Evolutionary conservation across 2,329 filamentous ascomycete species (phyloP).

Genomic region (Amesomyces nigricolor): DNA sequence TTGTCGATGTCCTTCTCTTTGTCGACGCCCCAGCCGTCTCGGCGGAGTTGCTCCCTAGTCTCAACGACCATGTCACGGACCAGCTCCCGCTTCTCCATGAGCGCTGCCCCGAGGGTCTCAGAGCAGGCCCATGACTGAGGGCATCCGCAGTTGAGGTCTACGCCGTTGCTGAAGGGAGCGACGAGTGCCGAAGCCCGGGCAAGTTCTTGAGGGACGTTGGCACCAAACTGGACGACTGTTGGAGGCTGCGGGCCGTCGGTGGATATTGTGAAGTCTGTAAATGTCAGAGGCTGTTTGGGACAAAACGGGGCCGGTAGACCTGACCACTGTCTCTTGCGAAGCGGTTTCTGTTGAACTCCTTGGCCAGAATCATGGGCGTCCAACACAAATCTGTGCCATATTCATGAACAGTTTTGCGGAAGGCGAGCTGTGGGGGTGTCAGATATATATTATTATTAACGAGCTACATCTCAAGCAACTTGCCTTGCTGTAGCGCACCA

Average conservation of each 20-base stretch:
- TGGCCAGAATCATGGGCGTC: constrained; percentile 67
- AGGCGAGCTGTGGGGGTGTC: constrained; percentile 50
- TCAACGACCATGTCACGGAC: constrained; percentile 61
- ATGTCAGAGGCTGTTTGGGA: not conserved
- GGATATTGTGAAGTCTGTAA: constrained; percentile 55
- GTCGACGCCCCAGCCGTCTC: constrained; percentile 49
- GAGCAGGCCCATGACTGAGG: constrained; percentile 68
- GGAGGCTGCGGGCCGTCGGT: constrained; percentile 48
- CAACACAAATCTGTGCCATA: constrained; percentile 63
- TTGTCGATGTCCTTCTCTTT: constrained; percentile 39
- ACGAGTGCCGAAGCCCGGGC: constrained; percentile 57
- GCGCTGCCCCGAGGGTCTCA: constrained; percentile 60
- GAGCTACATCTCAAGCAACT: constrained; percentile 1
- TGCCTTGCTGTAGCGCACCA: constrained; percentile 61
- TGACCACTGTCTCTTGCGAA: constrained; percentile 56
- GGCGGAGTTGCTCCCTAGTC: constrained; percentile 46
- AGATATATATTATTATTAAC: not conserved
- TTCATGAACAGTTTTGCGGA: constrained; percentile 59
- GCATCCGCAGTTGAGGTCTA: constrained; percentile 69
- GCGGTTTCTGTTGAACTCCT: constrained; percentile 59
- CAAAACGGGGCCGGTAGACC: constrained; percentile 11
- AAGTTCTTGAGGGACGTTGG: constrained; percentile 56
- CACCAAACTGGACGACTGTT: constrained; percentile 63
- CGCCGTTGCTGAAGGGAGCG: constrained; percentile 55
- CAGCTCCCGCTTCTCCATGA: constrained; percentile 60